These are phyloP conservation scores for Colletotrichum caudatum DNA, from an alignment of 2,329 filamentous ascomycete genomes.

Conservation along the genomic window DNA sequence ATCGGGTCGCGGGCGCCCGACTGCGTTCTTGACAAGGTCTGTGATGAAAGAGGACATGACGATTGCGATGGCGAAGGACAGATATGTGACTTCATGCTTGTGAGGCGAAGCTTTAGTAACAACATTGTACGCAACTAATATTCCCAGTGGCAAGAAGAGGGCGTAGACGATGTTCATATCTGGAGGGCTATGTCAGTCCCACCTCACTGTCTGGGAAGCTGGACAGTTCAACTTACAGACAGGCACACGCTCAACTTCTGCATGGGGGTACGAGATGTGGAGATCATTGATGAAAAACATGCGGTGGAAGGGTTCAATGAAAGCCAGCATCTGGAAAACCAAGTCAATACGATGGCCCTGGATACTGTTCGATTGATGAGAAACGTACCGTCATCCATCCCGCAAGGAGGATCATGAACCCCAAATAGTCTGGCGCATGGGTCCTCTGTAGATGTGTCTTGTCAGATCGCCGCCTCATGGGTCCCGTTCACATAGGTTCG, in stretches of 20 bases:
- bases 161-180: constrained; percentile 85
- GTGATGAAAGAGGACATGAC: constrained; percentile 86
- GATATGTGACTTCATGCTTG: constrained; percentile 86
- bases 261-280: constrained; percentile 87
- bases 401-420: constrained; percentile 76
- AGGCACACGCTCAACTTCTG: constrained; percentile 84
- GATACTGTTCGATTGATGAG: constrained; percentile 35
- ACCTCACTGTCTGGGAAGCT: not conserved
- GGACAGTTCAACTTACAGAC: constrained; percentile 69
- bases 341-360: constrained; percentile 41
- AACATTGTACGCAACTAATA: constrained; percentile 75
- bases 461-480: constrained; percentile 25
- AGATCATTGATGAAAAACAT: constrained; percentile 93
- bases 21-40: constrained; percentile 90
- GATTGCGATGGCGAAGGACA: constrained; percentile 83
- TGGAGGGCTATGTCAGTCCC: constrained; percentile 45
- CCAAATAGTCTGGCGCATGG: constrained; percentile 90
- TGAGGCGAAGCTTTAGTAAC: constrained; percentile 73
- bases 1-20: constrained; percentile 77
- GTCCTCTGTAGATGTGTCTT: constrained; percentile 69
- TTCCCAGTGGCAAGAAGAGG: constrained; percentile 74
- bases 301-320: constrained; percentile 89
- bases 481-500: constrained; percentile 6
- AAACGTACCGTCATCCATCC: constrained; percentile 72
- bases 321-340: constrained; percentile 69